Evolutionary conservation across 1,284 basidiomycete genomes (phyloP).

Genomic region (Pulchroboletus neoregius): DNA sequence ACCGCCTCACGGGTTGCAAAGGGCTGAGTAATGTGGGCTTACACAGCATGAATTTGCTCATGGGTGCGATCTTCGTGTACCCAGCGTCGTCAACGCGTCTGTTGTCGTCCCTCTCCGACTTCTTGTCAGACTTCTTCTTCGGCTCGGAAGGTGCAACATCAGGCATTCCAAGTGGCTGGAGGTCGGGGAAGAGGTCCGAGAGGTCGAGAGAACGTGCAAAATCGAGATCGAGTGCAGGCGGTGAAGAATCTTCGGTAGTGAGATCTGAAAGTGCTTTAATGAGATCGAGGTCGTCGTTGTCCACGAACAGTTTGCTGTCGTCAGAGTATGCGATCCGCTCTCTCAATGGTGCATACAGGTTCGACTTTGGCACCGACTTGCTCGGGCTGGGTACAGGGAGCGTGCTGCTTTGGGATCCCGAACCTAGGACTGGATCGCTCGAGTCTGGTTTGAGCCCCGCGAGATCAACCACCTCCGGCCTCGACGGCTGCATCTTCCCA

Average conservation of each 20-base stretch:
- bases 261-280: constrained; percentile 39
- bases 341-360: constrained; percentile 51
- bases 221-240: constrained; percentile 24
- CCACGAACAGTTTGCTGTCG: constrained; percentile 56
- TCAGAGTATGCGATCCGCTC: constrained; percentile 58
- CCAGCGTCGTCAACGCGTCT: constrained; percentile 65
- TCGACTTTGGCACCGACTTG: constrained; percentile 41
- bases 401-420: constrained; percentile 32
- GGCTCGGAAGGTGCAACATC: constrained; percentile 44
- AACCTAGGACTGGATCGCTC: constrained; percentile 49
- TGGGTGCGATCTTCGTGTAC: constrained; percentile 61
- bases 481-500: constrained; percentile 17
- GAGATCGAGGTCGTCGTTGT: constrained; percentile 45
- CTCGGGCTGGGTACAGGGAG: constrained; percentile 27
- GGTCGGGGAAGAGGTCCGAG: constrained; percentile 60
- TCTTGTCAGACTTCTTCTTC: constrained; percentile 55
- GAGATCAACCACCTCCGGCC: constrained; percentile 23
- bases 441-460: constrained; percentile 40
- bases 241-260: constrained; percentile 32
- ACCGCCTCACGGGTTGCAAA: constrained; percentile 63
- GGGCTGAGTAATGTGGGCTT: constrained; percentile 69
- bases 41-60: constrained; percentile 60
- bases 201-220: constrained; percentile 44
- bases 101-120: constrained; percentile 62
- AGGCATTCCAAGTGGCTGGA: constrained; percentile 50